Conservation (phyloP, 257 asterid species). For the Ocimum tenuiflorum region DNA sequence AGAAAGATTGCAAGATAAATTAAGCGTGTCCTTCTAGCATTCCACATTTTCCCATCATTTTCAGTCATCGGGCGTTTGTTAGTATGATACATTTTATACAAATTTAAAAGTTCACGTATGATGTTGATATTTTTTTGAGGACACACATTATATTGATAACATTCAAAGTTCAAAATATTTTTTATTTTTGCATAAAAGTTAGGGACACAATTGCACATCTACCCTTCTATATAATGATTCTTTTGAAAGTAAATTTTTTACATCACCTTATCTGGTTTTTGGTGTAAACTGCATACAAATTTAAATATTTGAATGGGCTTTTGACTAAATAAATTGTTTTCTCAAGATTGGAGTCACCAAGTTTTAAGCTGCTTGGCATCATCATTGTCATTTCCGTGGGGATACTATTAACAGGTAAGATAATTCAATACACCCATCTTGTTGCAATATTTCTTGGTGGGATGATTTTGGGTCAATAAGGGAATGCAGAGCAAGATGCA, state of each 20-base stretch:
- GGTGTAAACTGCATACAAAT: background rate
- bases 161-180: too few species aligned
- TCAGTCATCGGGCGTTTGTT: too few species aligned
- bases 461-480: background rate
- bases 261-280: background rate
- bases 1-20: too few species aligned
- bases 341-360: slow-evolving; percentile 92
- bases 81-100: too few species aligned
- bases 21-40: too few species aligned
- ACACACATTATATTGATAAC: too few species aligned
- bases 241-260: background rate
- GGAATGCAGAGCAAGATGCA: background rate
- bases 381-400: slow-evolving; percentile 73
- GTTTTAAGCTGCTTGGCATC: slow-evolving; percentile 83
- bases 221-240: too few species aligned
- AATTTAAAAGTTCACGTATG: too few species aligned
- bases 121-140: too few species aligned
- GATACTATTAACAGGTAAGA: slow-evolving; percentile 78
- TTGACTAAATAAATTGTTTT: slow-evolving; percentile 24
- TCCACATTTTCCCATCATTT: too few species aligned
- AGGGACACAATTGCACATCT: too few species aligned
- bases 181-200: too few species aligned
- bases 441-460: slow-evolving; percentile 8
- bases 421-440: background rate
- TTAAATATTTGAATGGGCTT: slow-evolving; percentile 15